Conservation (phyloP, 768 basidiomycete genomes). For the Tylopilus vinaceipallidus region DNA sequence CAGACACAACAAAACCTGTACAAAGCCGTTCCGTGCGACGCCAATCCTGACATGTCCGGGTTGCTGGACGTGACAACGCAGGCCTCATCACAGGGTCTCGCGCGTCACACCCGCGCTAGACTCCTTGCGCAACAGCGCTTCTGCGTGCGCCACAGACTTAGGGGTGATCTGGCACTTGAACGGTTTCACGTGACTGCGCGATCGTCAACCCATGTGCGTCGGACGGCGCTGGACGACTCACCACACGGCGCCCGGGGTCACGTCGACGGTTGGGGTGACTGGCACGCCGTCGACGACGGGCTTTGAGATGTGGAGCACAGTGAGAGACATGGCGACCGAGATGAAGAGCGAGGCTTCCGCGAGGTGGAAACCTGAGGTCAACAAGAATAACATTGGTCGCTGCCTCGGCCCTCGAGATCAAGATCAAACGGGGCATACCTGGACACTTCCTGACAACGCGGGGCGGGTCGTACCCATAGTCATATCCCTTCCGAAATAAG, state of each 20-base stretch:
- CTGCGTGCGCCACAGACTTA: slow-evolving; percentile 46
- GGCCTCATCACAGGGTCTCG: too few species aligned
- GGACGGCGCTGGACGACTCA: slow-evolving; percentile 18
- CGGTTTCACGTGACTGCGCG: slow-evolving; percentile 45
- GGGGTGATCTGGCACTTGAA: slow-evolving; percentile 56
- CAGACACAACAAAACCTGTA: too few species aligned
- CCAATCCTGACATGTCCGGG: too few species aligned
- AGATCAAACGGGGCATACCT: slow-evolving; percentile 6
- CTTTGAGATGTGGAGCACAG: slow-evolving; percentile 44
- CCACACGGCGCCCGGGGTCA: slow-evolving; percentile 45
- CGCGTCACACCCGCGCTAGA: too few species aligned
- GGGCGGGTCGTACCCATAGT: not conserved
- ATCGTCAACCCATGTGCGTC: not conserved
- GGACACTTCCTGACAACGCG: slow-evolving; percentile 11
- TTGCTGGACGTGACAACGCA: too few species aligned
- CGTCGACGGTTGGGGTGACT: slow-evolving; percentile 43
- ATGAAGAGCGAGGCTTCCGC: slow-evolving; percentile 30
- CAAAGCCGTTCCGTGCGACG: too few species aligned
- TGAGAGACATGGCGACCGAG: slow-evolving; percentile 36
- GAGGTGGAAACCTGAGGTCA: slow-evolving; percentile 26
- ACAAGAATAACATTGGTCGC: not conserved
- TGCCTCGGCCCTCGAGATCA: too few species aligned
- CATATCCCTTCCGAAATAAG: rapidly evolving
- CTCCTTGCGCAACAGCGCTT: slow-evolving; percentile 10
- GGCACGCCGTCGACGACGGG: slow-evolving; percentile 40